Evolutionary conservation across 164 flowering plant species (phyloP).

Genomic region (Litsea cubeba): DNA sequence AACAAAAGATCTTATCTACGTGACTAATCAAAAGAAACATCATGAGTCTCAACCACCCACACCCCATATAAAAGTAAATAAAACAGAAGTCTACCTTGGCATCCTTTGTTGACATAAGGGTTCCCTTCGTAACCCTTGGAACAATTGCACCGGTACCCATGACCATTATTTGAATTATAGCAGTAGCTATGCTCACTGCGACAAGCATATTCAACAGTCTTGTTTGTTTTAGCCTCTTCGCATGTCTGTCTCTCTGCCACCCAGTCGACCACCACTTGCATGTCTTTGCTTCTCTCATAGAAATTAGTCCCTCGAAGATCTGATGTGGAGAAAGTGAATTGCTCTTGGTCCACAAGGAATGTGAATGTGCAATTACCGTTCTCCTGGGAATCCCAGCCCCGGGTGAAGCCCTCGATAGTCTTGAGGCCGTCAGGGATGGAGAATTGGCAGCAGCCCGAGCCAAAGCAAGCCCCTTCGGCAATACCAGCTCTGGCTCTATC

Average conservation of each 20-base stretch:
- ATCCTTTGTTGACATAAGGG: slow-evolving; percentile 32
- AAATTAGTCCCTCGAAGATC: not conserved
- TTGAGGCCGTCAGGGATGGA: not conserved
- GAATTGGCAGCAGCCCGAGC: slow-evolving; percentile 11
- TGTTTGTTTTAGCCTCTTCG: slow-evolving; percentile 1
- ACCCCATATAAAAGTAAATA: not conserved
- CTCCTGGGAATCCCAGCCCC: not conserved
- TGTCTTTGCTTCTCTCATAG: not conserved
- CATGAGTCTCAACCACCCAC: not conserved
- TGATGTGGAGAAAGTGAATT: not conserved
- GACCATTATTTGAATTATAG: slow-evolving; percentile 21
- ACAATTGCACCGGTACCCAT: slow-evolving; percentile 50
- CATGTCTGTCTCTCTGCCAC: slow-evolving; percentile 27
- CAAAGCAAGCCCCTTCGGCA: not conserved
- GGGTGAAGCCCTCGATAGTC: not conserved
- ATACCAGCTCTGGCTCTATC: too few relatives aligned
- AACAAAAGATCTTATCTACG: not conserved
- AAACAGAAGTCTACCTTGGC: not conserved
- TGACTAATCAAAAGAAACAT: not conserved
- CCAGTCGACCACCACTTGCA: slow-evolving; percentile 41
- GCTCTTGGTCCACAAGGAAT: slow-evolving; percentile 4
- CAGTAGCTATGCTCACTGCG: slow-evolving; percentile 19
- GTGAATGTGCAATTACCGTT: slow-evolving; percentile 1
- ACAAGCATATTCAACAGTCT: slow-evolving; percentile 2
- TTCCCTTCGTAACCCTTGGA: slow-evolving; percentile 43